phyloP scores from a whole-genome alignment of 805 yeast genomes.

The Candida maris region DNA sequence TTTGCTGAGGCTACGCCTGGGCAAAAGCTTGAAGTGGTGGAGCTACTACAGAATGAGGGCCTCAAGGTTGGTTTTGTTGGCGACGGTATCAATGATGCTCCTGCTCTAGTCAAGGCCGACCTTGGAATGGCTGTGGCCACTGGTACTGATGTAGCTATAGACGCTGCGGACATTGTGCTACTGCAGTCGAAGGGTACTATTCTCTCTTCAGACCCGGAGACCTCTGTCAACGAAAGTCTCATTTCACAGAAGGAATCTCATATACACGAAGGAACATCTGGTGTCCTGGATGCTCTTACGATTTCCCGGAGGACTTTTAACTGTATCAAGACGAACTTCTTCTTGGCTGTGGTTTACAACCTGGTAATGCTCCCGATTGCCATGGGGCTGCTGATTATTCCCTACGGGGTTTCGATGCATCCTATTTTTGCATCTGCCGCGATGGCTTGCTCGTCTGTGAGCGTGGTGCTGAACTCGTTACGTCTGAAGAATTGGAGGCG shows the following conservation, averaged over 20 bases:
- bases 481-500: constrained; percentile 61
- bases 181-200: constrained; percentile 37
- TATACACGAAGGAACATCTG: constrained; percentile 32
- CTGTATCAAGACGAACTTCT: constrained; percentile 74
- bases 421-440: constrained; percentile 90
- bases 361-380: constrained; percentile 87
- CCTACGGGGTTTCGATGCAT: constrained; percentile 70
- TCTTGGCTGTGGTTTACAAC: constrained; percentile 86
- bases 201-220: constrained; percentile 5
- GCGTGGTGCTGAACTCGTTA: constrained; percentile 81
- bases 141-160: constrained; percentile 95
- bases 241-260: constrained; percentile 19
- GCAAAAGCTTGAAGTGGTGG: constrained; percentile 68
- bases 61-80: constrained; percentile 81
- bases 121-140: constrained; percentile 88
- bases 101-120: constrained; percentile 86
- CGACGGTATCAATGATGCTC: constrained; percentile 97
- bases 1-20: constrained; percentile 76
- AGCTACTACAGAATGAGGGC: constrained; percentile 45
- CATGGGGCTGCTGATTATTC: constrained; percentile 79
- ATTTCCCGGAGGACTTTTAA: constrained; percentile 67
- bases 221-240: constrained; percentile 16
- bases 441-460: constrained; percentile 89
- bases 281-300: constrained; percentile 60
- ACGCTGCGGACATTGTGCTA: constrained; percentile 91